Percentiles rank a stretch among this genome's conserved stretches.
Conservation (phyloP, 2,329 filamentous ascomycete species). For the Lecanicillium sp. region DNA sequence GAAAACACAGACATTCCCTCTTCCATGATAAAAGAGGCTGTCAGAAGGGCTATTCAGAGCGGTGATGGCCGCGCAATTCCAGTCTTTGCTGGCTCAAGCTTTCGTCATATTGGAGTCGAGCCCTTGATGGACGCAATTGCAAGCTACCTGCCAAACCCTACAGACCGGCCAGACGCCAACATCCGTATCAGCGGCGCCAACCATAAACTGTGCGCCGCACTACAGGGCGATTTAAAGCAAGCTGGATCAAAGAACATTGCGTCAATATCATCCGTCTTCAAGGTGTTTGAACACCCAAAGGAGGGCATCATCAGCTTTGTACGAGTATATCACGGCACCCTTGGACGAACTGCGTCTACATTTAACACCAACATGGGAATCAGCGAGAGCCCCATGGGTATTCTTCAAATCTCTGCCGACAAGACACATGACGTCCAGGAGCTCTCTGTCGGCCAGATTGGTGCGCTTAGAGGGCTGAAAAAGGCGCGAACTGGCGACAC, state of each 20-base stretch:
- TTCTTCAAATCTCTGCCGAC: slow-evolving; percentile 84
- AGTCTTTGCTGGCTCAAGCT: slow-evolving; percentile 85
- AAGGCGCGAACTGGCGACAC: slow-evolving; percentile 92
- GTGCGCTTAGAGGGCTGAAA: slow-evolving; percentile 85
- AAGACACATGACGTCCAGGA: slow-evolving; percentile 79
- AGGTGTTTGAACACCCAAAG: slow-evolving; percentile 83
- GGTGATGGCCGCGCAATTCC: slow-evolving; percentile 72
- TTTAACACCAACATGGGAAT: slow-evolving; percentile 82
- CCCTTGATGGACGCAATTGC: slow-evolving; percentile 83
- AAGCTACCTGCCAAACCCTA: slow-evolving; percentile 78
- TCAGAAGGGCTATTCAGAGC: slow-evolving; percentile 64
- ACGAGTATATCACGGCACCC: slow-evolving; percentile 78
- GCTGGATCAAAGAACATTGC: slow-evolving; percentile 28
- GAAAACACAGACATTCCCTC: slow-evolving; percentile 67
- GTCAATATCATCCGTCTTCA: slow-evolving; percentile 71
- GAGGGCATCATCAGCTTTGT: slow-evolving; percentile 88
- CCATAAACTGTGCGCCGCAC: slow-evolving; percentile 29
- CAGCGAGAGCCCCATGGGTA: slow-evolving; percentile 72
- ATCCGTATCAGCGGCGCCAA: slow-evolving; percentile 60
- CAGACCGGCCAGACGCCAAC: slow-evolving; percentile 72
- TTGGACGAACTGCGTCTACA: slow-evolving; percentile 66
- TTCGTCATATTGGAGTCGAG: slow-evolving; percentile 90
- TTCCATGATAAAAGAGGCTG: slow-evolving; percentile 61
- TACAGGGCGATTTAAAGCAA: slow-evolving; percentile 34
- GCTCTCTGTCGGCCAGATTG: slow-evolving; percentile 83